Evolutionary conservation across 257 asterid species (phyloP).

Genomic region (Orobanche coerulescens): DNA sequence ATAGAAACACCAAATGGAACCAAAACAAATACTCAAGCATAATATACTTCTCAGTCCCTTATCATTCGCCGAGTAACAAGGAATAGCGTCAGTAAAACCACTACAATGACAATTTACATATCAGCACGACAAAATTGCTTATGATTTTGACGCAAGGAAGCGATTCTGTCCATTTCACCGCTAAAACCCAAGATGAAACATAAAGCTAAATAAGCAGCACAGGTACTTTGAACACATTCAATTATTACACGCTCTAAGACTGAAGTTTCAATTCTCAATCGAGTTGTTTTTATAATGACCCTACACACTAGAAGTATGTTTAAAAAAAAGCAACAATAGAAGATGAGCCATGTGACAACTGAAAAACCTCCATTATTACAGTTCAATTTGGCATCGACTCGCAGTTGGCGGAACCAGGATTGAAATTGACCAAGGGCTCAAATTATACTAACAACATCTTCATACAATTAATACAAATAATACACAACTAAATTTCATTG

Average conservation of each 20-base stretch:
- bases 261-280: neutral
- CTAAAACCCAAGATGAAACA: no score
- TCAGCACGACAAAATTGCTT: neutral
- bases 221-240: neutral
- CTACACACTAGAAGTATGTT: neutral
- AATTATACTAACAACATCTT: no score
- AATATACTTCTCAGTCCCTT: neutral
- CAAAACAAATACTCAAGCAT: constrained; percentile 4
- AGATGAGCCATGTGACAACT: no score
- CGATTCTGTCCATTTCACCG: neutral
- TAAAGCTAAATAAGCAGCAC: neutral
- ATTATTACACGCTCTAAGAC: neutral
- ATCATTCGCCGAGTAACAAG: no score
- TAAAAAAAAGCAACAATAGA: no score
- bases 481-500: no score
- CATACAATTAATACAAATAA: no score
- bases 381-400: no score
- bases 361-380: no score
- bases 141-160: neutral
- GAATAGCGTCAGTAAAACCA: neutral
- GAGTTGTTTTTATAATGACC: neutral
- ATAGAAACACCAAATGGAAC: neutral
- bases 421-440: no score
- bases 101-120: neutral
- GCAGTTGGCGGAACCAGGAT: no score